Conservation (phyloP, 2,329 filamentous ascomycete genomes). For the Hymenoscyphus albidus region DNA sequence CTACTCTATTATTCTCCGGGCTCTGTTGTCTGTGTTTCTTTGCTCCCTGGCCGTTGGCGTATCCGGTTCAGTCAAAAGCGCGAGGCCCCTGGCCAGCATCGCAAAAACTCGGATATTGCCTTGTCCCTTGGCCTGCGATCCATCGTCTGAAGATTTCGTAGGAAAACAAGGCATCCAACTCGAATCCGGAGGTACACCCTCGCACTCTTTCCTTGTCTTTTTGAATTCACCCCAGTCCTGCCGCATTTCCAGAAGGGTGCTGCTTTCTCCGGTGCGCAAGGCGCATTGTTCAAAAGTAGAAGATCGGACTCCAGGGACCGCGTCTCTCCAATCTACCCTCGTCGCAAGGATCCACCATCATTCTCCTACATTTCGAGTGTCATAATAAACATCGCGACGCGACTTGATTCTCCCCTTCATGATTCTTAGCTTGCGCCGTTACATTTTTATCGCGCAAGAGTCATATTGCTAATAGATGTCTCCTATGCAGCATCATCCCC, state of each 20-base stretch:
- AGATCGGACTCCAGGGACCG: slow-evolving; percentile 32
- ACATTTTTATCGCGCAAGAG: slow-evolving; percentile 22
- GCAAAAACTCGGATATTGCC: slow-evolving; percentile 34
- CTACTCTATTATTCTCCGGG: slow-evolving; percentile 28
- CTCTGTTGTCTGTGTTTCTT: slow-evolving; percentile 14
- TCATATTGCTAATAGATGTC: slow-evolving; percentile 28
- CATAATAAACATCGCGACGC: slow-evolving; percentile 35
- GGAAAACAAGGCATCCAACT: slow-evolving; percentile 32
- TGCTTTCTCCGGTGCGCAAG: slow-evolving; percentile 22
- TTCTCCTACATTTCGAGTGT: slow-evolving; percentile 30
- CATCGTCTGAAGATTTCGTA: slow-evolving; percentile 27
- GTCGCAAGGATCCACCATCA: slow-evolving; percentile 33
- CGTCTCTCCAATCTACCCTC: slow-evolving; percentile 33
- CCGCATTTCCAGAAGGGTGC: slow-evolving; percentile 13
- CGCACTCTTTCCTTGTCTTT: slow-evolving; percentile 30
- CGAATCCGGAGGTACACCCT: slow-evolving; percentile 34
- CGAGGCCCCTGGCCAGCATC: slow-evolving; percentile 22
- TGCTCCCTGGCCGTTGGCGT: slow-evolving; percentile 5
- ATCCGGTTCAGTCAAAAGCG: slow-evolving; percentile 22
- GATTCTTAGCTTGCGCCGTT: slow-evolving; percentile 33
- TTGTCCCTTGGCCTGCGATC: slow-evolving; percentile 27
- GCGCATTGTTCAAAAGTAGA: slow-evolving; percentile 26
- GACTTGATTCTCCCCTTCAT: slow-evolving; percentile 31
- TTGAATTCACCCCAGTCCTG: slow-evolving; percentile 14
- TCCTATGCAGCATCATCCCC: slow-evolving; percentile 66